phyloP scores from a whole-genome alignment of 345 rosid species.

The Clarkia xantiana region DNA sequence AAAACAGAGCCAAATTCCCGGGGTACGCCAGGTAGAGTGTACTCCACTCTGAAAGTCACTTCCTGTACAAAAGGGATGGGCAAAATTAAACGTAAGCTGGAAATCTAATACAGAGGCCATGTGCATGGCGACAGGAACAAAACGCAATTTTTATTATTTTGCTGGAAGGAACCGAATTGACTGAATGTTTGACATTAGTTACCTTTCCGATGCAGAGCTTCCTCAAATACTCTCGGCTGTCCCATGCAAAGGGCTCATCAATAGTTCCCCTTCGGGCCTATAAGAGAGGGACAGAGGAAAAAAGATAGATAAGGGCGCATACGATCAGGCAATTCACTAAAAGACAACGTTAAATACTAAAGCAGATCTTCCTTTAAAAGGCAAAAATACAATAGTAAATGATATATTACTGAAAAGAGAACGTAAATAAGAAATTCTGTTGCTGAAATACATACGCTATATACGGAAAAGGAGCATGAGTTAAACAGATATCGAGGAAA shows the following conservation, averaged over 20 bases:
- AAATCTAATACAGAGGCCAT: no score
- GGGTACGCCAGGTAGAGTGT: conserved; percentile 53
- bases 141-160: no score
- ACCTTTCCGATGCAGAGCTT: conserved; percentile 98
- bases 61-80: conserved; percentile 29
- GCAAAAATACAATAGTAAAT: no score
- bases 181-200: background rate
- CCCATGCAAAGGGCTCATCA: conserved; percentile 99
- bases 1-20: conserved; percentile 89
- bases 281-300: background rate
- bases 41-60: conserved; percentile 78
- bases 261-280: conserved; percentile 41
- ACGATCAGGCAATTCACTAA: background rate
- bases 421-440: no score
- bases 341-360: no score
- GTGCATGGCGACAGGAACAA: no score
- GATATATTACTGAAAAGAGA: no score
- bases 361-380: no score
- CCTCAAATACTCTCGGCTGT: conserved; percentile 81
- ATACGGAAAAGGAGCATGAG: background rate
- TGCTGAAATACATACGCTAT: no score
- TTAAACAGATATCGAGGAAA: background rate
- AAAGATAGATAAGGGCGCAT: no score
- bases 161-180: no score
- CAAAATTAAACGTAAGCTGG: no score